Evolutionary conservation across 371 early-diverging fungal species (phyloP).

Genomic region (Syncephalastrum sp.): DNA sequence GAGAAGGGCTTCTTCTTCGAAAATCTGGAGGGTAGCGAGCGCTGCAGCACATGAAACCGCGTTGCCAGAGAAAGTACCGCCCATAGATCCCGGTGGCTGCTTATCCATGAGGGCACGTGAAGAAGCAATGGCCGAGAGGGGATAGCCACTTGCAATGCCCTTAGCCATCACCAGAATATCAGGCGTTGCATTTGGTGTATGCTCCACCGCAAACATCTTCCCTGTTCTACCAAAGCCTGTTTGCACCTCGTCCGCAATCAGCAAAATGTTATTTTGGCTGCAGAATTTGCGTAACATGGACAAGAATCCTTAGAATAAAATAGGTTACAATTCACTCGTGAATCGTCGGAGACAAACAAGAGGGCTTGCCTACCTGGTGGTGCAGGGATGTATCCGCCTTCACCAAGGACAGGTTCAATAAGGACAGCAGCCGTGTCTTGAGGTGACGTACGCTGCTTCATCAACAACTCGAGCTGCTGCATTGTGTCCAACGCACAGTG

Average conservation of each 20-base stretch:
- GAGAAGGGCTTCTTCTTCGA: background rate
- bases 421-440: constrained; percentile 56
- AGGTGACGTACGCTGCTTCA: constrained; percentile 25
- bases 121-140: constrained; percentile 48
- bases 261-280: constrained; percentile 42
- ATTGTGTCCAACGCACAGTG: constrained; percentile 18
- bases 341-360: background rate
- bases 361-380: constrained; percentile 21
- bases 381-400: constrained; percentile 67
- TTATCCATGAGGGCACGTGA: constrained; percentile 44
- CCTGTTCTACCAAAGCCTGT: constrained; percentile 42
- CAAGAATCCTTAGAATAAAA: constrained; percentile 46
- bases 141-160: constrained; percentile 56
- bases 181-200: constrained; percentile 33
- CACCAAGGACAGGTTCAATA: constrained; percentile 72
- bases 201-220: constrained; percentile 51
- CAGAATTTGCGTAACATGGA: constrained; percentile 63
- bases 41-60: constrained; percentile 55
- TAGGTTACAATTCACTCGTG: background rate
- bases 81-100: constrained; percentile 51
- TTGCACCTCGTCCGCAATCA: constrained; percentile 45
- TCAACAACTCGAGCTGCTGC: constrained; percentile 23
- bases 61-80: constrained; percentile 55
- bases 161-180: constrained; percentile 61
- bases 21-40: constrained; percentile 5